Evolutionary conservation across 176 grass and related monocot species (phyloP), one percentile per base, ranked within the genome.

Genomic region (Aegilops bicornis): DNA sequence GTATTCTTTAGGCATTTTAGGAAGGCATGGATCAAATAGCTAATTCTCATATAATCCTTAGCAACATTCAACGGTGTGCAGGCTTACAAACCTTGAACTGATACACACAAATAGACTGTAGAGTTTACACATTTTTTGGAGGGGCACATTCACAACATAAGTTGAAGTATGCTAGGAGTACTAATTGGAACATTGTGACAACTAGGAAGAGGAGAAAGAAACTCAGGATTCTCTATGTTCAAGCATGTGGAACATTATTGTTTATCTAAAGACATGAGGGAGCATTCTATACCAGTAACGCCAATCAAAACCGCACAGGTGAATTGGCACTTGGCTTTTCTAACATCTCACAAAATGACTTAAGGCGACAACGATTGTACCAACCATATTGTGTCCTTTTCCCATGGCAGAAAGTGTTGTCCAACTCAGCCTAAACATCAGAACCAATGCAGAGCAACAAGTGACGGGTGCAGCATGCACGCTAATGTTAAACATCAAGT

Each of bases 341-440:
- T 88, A 85, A 84, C 16, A 80, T 40, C 69, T 81, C 71, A 71
- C 47, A 87, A 80, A 70, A 56, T 68, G 71, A 56, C 30, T 60
- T 74, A 77, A 64, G 76, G 73, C 85, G 82, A 63, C 78, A 86
- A 88, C 22, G 83, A 68, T 61, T 89, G 78, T 89, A 70, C 77
- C 78, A 50, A 50, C 4, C 47, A 50, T 50, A 50, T 50, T 50
- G 1, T 50, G 14, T 16, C 47, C 47, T 50, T 50, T 50, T 50
- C 4, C 47, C 47, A 50, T 50, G 47, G 14, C 47, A 50, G 47
- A 50, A 50, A 50, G 47, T 50, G 4, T 50, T 50, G 15, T 50
- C 14, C 47, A 50, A 50, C 47, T 50, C 14, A 50, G 47, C 47
- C 47, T 50, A 50, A 50, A 50, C 47, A 50, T 50, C 47, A 50